Evolutionary conservation across 306 rosid genomes (phyloP).

Genomic region (Argentina anserina): DNA sequence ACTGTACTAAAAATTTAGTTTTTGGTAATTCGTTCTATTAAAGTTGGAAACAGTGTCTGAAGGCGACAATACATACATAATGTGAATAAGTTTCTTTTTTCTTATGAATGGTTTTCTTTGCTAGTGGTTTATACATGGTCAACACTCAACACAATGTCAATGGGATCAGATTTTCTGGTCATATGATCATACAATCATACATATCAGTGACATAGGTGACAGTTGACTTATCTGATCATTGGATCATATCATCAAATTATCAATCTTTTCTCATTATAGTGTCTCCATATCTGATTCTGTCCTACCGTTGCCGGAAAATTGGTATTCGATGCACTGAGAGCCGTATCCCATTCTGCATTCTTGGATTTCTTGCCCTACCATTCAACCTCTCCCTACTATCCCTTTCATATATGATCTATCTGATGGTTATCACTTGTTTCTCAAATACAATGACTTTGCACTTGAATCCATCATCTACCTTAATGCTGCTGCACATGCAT

Average conservation of each 20-base stretch:
- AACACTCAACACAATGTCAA: neutral
- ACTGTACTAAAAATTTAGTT: neutral
- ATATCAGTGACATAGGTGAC: neutral
- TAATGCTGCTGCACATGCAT: neutral
- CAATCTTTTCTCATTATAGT: neutral
- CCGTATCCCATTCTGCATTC: too few species aligned
- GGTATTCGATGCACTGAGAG: neutral
- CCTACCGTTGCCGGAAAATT: neutral
- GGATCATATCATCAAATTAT: neutral
- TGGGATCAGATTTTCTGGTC: neutral
- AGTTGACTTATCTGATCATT: neutral
- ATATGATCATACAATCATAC: neutral
- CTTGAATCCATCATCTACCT: neutral
- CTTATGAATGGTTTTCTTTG: neutral
- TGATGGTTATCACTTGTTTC: neutral
- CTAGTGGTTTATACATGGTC: neutral
- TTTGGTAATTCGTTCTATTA: neutral
- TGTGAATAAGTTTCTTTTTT: neutral
- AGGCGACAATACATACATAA: neutral
- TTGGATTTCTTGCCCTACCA: neutral
- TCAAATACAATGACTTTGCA: neutral
- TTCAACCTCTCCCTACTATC: neutral
- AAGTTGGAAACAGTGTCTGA: neutral
- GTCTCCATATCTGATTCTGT: neutral
- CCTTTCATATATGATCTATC: neutral